These are phyloP conservation scores for Cystofilobasidium macerans DNA, from an alignment of 768 basidiomycete species.

Conservation along the genomic window DNA sequence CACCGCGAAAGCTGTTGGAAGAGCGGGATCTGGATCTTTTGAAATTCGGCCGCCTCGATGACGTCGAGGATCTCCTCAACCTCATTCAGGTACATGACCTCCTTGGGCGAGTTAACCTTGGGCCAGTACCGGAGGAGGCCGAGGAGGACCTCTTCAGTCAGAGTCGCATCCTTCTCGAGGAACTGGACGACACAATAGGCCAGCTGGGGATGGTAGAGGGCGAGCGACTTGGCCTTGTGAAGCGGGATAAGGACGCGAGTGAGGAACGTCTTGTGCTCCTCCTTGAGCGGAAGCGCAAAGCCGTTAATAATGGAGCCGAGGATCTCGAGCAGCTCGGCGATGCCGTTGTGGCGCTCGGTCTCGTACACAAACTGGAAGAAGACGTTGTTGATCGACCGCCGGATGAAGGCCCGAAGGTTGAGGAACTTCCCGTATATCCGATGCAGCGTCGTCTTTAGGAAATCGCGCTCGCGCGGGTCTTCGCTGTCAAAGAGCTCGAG, in stretches of 20 bases:
- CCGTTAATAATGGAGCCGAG: slow-evolving; percentile 99
- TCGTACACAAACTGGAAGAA: slow-evolving; percentile 99
- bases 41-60: slow-evolving; percentile 90
- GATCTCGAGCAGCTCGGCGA: slow-evolving; percentile 94
- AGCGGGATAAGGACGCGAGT: slow-evolving; percentile 85
- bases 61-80: slow-evolving; percentile 98
- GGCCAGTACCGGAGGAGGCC: slow-evolving; percentile 98
- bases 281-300: slow-evolving; percentile 88
- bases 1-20: slow-evolving; percentile 92
- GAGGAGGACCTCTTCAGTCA: slow-evolving; percentile 91
- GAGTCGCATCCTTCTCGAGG: slow-evolving; percentile 81
- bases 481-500: slow-evolving; percentile 98
- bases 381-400: slow-evolving; percentile 97
- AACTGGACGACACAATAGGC: slow-evolving; percentile 99
- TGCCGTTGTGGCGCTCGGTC: slow-evolving; percentile 96
- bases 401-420: slow-evolving; percentile 94
- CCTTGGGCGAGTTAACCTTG: slow-evolving; percentile 97
- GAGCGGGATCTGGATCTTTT: slow-evolving; percentile 81
- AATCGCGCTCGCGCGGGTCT: slow-evolving; percentile 96
- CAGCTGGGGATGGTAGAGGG: slow-evolving; percentile 95
- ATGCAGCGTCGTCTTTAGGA: slow-evolving; percentile 96
- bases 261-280: slow-evolving; percentile 97
- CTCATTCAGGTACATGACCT: slow-evolving; percentile 99
- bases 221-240: slow-evolving; percentile 96
- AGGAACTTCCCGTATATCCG: slow-evolving; percentile 99